Evolutionary conservation across 2,329 filamentous ascomycete species (phyloP), one percentile per base, ranked within the genome.

Genomic region (Penicillium sp.): DNA sequence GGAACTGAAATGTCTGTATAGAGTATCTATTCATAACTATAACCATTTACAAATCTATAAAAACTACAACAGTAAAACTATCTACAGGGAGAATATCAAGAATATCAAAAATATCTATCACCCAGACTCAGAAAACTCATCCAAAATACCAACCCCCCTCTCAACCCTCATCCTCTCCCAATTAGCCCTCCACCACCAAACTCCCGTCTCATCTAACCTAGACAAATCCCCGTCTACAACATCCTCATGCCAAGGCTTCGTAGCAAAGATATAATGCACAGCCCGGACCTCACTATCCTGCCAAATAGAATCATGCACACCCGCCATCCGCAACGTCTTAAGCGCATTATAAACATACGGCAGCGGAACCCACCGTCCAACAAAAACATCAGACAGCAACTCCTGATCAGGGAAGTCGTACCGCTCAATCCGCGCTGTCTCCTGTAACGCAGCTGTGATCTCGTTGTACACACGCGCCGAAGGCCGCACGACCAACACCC

Each of bases 331-430:
- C 71, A 85, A 58, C 45, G 83, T 84, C 75, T 84, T 85, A 54
- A 86, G 70, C 57, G 82, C 83, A 67, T 86, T 86, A 71, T 85
- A 86, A n/a, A 80, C 79, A 64, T 86, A 86, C n/a, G 83, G 83
- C 58, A 86, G 66, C 4, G 79, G 74, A 4, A 85, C 82, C 83
- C 83, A 85, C 15, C 82, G 75, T 0, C 78, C 81, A 39, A 74
- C 67, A 69, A 85, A 85, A 12, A 83, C 61, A 57, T 85, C 82
- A 29, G 79, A 78, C 9, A 86, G 74, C 48, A 85, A 73, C 49
- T 78, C 81, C 66, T 85, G 82, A 59, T 85, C 82, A 31, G 82
- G 81, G 65, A 85, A 85, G 54, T 83, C 81, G 65, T 83, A 84
- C 53, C 69, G 66, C 54, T 69, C 67, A 39, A 77, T 78, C 15